Evolutionary conservation across 768 basidiomycete genomes (phyloP).

Genomic region (Mycena pura): DNA sequence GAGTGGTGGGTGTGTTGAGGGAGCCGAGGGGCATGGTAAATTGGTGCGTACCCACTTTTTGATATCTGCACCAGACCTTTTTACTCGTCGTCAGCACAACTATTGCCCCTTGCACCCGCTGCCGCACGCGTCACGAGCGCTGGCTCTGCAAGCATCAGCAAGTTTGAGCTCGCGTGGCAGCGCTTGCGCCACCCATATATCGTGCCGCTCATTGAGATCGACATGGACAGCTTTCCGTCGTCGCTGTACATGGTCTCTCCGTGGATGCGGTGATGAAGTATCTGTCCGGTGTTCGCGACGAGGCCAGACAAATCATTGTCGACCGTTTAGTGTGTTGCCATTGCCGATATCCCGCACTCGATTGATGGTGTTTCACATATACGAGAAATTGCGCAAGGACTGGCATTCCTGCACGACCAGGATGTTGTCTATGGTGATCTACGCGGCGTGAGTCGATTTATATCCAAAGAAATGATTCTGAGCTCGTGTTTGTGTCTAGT

Average conservation of each 20-base stretch:
- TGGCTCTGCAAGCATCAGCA: no score
- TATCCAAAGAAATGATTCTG: not conserved
- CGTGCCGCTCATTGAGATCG: constrained; percentile 30
- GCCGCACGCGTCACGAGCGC: no score
- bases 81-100: no score
- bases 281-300: constrained; percentile 18
- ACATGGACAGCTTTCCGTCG: constrained; percentile 25
- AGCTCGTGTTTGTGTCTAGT: constrained; percentile 3
- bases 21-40: no score
- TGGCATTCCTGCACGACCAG: constrained; percentile 24
- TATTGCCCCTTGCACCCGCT: no score
- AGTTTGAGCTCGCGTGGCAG: constrained; percentile 31
- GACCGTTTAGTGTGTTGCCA: constrained; percentile 14
- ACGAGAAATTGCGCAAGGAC: constrained; percentile 25
- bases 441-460: constrained; percentile 11
- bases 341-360: no score
- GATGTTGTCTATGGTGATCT: constrained; percentile 27
- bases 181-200: constrained; percentile 26
- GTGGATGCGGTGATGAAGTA: constrained; percentile 33
- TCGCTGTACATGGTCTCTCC: constrained; percentile 32
- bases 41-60: no score
- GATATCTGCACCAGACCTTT: no score
- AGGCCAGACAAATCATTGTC: not conserved
- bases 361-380: constrained; percentile 11
- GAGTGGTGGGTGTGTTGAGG: no score